Evolutionary conservation across 2,329 filamentous ascomycete genomes (phyloP).

Genomic region (Fusarium verticillioides): DNA sequence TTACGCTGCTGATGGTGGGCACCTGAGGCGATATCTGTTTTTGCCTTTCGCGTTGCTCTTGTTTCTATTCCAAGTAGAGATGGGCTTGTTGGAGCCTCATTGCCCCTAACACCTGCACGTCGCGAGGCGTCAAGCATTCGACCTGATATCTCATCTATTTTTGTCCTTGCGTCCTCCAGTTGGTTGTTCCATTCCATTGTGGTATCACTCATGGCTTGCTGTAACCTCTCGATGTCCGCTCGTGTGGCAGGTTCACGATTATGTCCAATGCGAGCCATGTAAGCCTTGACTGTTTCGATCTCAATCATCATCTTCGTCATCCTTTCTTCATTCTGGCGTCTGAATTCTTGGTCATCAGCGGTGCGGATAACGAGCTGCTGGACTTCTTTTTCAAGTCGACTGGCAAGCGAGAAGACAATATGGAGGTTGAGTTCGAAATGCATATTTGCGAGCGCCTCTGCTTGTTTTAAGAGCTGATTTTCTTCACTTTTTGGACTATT

Average conservation of each 20-base stretch:
- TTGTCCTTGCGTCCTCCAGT: constrained; percentile 36
- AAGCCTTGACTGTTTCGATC: constrained; percentile 46
- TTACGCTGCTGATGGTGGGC: constrained; percentile 14
- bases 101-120: constrained; percentile 31
- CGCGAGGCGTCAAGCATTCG: constrained; percentile 41
- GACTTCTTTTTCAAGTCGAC: constrained; percentile 48
- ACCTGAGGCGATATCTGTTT: not conserved
- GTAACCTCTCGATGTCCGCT: constrained; percentile 32
- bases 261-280: constrained; percentile 32
- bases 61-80: constrained; percentile 17
- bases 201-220: constrained; percentile 32
- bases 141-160: constrained; percentile 37
- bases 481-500: not conserved
- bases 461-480: constrained; percentile 39
- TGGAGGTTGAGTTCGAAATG: constrained; percentile 52
- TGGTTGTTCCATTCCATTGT: constrained; percentile 37
- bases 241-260: constrained; percentile 11
- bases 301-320: constrained; percentile 47
- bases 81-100: not conserved
- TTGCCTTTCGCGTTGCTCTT: constrained; percentile 12
- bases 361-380: constrained; percentile 42
- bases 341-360: constrained; percentile 45
- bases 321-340: constrained; percentile 45
- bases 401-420: constrained; percentile 42
- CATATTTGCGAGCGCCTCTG: constrained; percentile 51